phyloP scores from a whole-genome alignment of 2,329 filamentous ascomycete species.

The Aureobasidium sp. region DNA sequence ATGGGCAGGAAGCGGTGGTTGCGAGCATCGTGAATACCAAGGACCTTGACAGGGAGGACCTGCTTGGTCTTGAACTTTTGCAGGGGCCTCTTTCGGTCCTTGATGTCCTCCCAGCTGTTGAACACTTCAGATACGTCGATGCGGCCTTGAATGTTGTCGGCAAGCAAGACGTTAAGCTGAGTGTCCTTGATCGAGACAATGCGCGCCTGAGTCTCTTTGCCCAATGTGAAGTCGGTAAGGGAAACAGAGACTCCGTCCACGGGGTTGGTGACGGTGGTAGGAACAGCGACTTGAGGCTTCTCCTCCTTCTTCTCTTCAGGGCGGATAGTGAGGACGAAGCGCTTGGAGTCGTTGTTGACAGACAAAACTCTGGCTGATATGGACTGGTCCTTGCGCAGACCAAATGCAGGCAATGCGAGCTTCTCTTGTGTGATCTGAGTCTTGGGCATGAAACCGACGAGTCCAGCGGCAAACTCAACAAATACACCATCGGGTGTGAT shows the following conservation, averaged over 20 bases:
- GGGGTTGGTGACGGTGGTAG: constrained; percentile 45
- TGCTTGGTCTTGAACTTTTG: constrained; percentile 65
- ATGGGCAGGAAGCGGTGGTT: constrained; percentile 90
- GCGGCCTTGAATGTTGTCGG: constrained; percentile 84
- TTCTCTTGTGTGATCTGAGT: constrained; percentile 67
- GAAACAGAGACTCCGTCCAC: constrained; percentile 58
- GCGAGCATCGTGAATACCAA: constrained; percentile 83
- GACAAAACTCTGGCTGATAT: constrained; percentile 65
- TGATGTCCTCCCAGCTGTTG: constrained; percentile 79
- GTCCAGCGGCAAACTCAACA: constrained; percentile 73
- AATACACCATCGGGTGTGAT: constrained; percentile 77
- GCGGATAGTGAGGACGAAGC: constrained; percentile 61
- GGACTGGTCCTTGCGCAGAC: constrained; percentile 68
- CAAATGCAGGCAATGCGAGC: constrained; percentile 64
- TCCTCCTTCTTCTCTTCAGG: constrained; percentile 31
- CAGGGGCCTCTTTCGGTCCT: constrained; percentile 75
- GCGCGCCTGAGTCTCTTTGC: constrained; percentile 66
- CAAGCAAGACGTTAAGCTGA: constrained; percentile 83
- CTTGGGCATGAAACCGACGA: constrained; percentile 75
- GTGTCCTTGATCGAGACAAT: constrained; percentile 83
- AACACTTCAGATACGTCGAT: constrained; percentile 89
- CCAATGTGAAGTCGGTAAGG: constrained; percentile 66
- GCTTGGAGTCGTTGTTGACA: constrained; percentile 61
- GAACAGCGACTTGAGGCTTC: constrained; percentile 22
- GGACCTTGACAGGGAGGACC: constrained; percentile 64